Base-by-base conservation (phyloP, 345 rosid species). In the Kernera saxatilis region DNA sequence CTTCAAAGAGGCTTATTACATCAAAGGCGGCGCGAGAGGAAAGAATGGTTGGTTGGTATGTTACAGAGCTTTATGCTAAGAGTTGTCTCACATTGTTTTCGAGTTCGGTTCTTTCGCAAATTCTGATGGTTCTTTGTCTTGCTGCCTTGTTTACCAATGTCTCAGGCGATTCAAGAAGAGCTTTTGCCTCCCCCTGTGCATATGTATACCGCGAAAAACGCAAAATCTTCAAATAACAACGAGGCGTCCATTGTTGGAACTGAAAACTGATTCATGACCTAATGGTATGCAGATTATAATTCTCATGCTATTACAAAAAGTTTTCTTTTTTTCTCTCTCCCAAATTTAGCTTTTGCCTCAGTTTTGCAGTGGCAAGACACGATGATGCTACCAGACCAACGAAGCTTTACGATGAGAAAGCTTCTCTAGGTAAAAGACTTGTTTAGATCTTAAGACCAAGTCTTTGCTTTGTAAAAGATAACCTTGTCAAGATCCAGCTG, bases 21-120 rank as follows among this genome's bases (percentile, higher is more conserved):
- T 90, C 80, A 86, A 73, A 79, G 93, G 84, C 8, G 98, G 98
- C 3, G 92, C 85, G 11, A 78, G 87, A 73, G 97, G 97, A 82
- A 82, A 87, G 75, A 86, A 90, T 8, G 98, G 97, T 33, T 93
- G 97, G 98, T 39, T 88, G 96, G 97, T 93, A 88, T 85, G 88
- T 72, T 67, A 49, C 57, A n/a, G n/a, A n/a, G n/a, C n/a, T n/a
- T n/a, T n/a, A n/a, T n/a, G n/a, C n/a, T n/a, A n/a, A n/a, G n/a
- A n/a, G n/a, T n/a, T n/a, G n/a, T n/a, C n/a, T n/a, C n/a, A n/a
- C n/a, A n/a, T n/a, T n/a, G 39, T 51, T 14, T 73, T 10, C 14
- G 36, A 8, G 33, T 40, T n/a, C n/a, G 44, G 18, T 17, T 54
- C 7, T 54, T 37, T 51, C 11, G 12, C 18, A 26, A n/a, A 17